A percentile compares a stretch with the other conserved stretches of the same genome.
Evolutionary conservation across 352 stramenopile species (phyloP).

Genomic region (Globisporangium cylindrosporum): DNA sequence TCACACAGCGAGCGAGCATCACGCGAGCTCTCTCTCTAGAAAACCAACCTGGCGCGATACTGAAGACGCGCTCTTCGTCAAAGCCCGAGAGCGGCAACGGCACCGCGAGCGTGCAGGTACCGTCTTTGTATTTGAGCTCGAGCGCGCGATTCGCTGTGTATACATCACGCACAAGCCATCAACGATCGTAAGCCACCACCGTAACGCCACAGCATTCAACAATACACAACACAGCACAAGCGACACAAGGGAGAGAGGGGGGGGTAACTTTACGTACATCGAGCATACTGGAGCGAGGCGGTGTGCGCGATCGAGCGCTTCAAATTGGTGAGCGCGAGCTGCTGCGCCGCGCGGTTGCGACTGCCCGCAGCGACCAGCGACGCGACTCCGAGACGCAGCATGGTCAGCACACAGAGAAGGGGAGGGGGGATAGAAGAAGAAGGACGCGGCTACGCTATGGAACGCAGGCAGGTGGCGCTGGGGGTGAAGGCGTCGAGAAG

Average conservation of each 20-base stretch:
- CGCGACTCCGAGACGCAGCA: slow-evolving; percentile 15
- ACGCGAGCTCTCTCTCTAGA: not conserved
- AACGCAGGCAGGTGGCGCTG: not conserved
- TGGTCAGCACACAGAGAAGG: not conserved
- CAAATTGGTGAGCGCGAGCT: slow-evolving; percentile 12
- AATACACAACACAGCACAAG: not conserved
- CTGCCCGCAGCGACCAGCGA: slow-evolving; percentile 3
- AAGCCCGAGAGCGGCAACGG: slow-evolving; percentile 75
- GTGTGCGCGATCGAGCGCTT: slow-evolving; percentile 21
- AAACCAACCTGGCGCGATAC: slow-evolving; percentile 51
- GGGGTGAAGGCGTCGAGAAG: not conserved
- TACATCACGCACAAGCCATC: not conserved
- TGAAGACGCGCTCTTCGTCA: slow-evolving; percentile 79
- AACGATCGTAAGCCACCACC: not conserved
- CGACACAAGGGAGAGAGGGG: not conserved
- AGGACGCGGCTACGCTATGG: not conserved
- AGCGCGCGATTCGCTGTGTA: slow-evolving; percentile 37
- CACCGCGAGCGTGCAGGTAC: slow-evolving; percentile 68
- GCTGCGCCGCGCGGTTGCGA: slow-evolving; percentile 1
- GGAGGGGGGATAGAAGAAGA: not conserved
- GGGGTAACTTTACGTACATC: slow-evolving; percentile 9
- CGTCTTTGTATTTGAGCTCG: slow-evolving; percentile 81
- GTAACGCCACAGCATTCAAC: not conserved
- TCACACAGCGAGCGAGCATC: not conserved
- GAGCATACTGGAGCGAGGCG: slow-evolving; percentile 15